Base-by-base conservation (phyloP, 2,329 filamentous ascomycete species). In the Huntiella omanensis region DNA sequence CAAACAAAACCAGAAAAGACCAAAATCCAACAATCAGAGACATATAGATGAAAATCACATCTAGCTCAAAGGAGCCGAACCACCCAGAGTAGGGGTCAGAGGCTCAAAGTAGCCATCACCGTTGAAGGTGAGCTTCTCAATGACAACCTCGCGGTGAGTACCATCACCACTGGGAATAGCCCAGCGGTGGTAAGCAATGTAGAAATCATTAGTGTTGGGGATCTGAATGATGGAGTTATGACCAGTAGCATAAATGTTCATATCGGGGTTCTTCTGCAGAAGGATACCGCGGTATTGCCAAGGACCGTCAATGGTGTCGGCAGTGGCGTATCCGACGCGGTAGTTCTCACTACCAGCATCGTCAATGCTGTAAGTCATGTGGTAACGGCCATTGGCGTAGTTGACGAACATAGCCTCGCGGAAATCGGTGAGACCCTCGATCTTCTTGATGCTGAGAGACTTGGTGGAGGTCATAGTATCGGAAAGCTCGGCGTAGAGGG, bases 181-280 rank as follows among this genome's bases (percentile, higher is more conserved):
- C 47, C 69, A 69, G 2, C 66, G 60, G 50, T 69, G 66, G 42
- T 69, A 69, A 0, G 60, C 65, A 32, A 70, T 68, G 48, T 66
- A 67, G 66, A 66, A 69, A 17, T 67, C 59, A 50, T 69, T 65
- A 1, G 64, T 67, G 0, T 60, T 62, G 0, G 65, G 66, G 2
- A 69, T 59, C 36, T 67, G 66, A 13, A 68, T 51, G 3, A 68
- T 60, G 0, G 64, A 66, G 52, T 63, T 61, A 49, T 67, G 64
- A 0, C 66, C 67, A 0, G 66, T 67, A 0, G 57, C 66, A 4
- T 68, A 54, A n/a, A 69, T 67, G 0, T 63, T 64, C 44, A 60
- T 54, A 0, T 56, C 54, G 1, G 51, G 47, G 36, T 67, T 59
- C 55, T 68, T 67, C 46, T 64, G 51, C 22, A 69, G 49, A 5